Conservation (phyloP, 1,139 yeast genomes). For the Maudiozyma humilis region DNA sequence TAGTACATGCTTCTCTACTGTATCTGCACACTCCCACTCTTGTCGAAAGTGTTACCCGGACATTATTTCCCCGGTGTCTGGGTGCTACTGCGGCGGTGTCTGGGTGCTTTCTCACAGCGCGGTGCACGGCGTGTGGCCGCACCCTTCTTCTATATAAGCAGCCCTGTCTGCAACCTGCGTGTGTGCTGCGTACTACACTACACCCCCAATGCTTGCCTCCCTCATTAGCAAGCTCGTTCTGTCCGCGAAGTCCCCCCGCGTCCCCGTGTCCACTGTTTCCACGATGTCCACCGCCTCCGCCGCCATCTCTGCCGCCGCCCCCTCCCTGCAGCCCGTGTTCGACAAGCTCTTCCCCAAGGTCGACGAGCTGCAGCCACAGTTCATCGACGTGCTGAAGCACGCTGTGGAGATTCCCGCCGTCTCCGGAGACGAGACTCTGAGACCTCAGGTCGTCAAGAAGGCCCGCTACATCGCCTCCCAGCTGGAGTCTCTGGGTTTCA, state of each 20-base stretch:
- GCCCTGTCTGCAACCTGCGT: too few relatives aligned
- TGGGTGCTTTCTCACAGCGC: too few relatives aligned
- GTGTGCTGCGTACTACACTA: not conserved
- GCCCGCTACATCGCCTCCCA: slow-evolving; percentile 71
- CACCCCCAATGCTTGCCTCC: slow-evolving; percentile 5
- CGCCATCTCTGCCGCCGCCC: slow-evolving; percentile 13
- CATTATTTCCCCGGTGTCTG: too few relatives aligned
- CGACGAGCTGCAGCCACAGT: slow-evolving; percentile 61
- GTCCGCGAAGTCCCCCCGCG: not conserved
- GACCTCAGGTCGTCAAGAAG: slow-evolving; percentile 81
- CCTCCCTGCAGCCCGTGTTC: slow-evolving; percentile 13
- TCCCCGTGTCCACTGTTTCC: too few relatives aligned
- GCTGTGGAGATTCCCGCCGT: slow-evolving; percentile 95
- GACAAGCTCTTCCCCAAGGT: slow-evolving; percentile 43
- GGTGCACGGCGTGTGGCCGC: too few relatives aligned
- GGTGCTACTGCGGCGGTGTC: too few relatives aligned
- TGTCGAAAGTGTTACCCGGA: too few relatives aligned
- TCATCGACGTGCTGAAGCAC: slow-evolving; percentile 57
- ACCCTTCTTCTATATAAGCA: too few relatives aligned
- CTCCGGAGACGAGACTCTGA: slow-evolving; percentile 77
- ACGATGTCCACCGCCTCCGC: not conserved
- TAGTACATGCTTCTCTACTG: too few relatives aligned
- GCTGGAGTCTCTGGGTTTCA: slow-evolving; percentile 62
- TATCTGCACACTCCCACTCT: too few relatives aligned
- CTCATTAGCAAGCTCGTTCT: slow-evolving; percentile 3